Percentiles rank a stretch among this genome's conserved stretches.
Evolutionary conservation across 306 rosid species (phyloP).

Genomic region (Quercus glauca): DNA sequence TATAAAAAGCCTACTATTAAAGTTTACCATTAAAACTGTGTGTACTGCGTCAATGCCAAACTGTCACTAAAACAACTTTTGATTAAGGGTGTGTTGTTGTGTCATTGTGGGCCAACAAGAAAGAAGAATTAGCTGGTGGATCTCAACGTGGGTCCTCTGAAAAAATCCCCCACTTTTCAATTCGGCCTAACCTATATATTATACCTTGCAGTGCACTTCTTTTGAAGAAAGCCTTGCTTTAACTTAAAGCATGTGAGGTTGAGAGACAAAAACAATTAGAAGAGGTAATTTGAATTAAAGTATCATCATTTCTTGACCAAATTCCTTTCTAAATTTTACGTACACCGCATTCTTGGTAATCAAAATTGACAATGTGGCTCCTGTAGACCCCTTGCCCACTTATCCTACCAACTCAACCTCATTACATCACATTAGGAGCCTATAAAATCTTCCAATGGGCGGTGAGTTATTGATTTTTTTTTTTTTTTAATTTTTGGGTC

Average conservation of each 20-base stretch:
- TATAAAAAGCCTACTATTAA: no score
- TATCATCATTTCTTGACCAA: conserved; percentile 22
- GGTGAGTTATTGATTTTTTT: no score
- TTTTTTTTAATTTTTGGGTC: no score
- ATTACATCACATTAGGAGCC: no score
- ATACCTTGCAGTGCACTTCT: conserved; percentile 45
- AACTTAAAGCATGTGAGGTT: conserved; percentile 52
- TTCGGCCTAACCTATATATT: conserved; percentile 22
- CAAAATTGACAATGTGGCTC: conserved; percentile 9
- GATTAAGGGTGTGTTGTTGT: conserved; percentile 8
- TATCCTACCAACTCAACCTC: no score
- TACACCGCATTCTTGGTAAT: conserved; percentile 7
- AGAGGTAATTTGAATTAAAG: conserved; percentile 50
- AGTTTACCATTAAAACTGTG: no score
- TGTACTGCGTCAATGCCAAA: no score
- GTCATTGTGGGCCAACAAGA: conserved; percentile 16
- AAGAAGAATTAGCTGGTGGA: conserved; percentile 27
- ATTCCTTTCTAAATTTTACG: conserved; percentile 26
- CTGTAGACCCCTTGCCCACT: not conserved
- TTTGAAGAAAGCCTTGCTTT: conserved; percentile 51
- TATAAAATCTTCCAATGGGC: no score
- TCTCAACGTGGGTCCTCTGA: conserved; percentile 4
- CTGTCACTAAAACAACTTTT: not conserved
- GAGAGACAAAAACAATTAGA: conserved; percentile 32
- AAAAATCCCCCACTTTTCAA: not conserved